phyloP scores from a whole-genome alignment of 192 early-diverging fungal genomes.

The Chytriomyces confervae region DNA sequence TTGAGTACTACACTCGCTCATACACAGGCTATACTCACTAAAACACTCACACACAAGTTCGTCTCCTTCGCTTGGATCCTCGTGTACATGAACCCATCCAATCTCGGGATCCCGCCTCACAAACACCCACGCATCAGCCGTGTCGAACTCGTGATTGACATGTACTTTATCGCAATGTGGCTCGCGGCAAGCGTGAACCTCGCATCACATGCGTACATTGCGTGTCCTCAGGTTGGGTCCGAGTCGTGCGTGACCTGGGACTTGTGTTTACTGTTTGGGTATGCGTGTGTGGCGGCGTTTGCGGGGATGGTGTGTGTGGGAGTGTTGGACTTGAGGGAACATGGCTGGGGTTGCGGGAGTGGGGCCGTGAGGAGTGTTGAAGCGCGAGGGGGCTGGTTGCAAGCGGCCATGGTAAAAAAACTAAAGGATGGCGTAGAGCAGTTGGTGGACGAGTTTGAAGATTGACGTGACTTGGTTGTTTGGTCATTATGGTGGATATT shows the following conservation, averaged over 20 bases:
- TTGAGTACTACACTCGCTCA: not conserved
- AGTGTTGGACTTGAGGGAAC: conserved; percentile 39
- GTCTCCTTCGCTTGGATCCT: conserved; percentile 55
- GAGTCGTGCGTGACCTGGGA: conserved; percentile 41
- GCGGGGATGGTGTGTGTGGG: conserved; percentile 44
- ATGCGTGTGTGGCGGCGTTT: conserved; percentile 38
- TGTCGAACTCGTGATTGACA: conserved; percentile 50
- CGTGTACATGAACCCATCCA: conserved; percentile 53
- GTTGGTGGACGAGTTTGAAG: conserved; percentile 37
- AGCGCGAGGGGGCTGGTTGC: conserved; percentile 35
- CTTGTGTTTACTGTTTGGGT: conserved; percentile 51
- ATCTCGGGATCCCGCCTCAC: conserved; percentile 50
- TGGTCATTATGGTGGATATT: no score
- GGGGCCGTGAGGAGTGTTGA: conserved; percentile 17
- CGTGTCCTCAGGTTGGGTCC: conserved; percentile 29
- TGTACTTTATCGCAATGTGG: conserved; percentile 49
- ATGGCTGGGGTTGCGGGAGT: conserved; percentile 34
- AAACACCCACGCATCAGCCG: conserved; percentile 53
- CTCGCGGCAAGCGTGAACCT: conserved; percentile 43
- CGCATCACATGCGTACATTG: conserved; percentile 38
- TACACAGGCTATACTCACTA: not conserved
- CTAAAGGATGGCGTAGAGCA: conserved; percentile 13
- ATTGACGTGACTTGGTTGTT: conserved; percentile 8
- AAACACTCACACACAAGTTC: conserved; percentile 37
- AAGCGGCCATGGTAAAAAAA: not conserved